Percentiles rank a stretch among this genome's conserved stretches.
Evolutionary conservation across 345 rosid species (phyloP).

Genomic region (Microcos paniculata): DNA sequence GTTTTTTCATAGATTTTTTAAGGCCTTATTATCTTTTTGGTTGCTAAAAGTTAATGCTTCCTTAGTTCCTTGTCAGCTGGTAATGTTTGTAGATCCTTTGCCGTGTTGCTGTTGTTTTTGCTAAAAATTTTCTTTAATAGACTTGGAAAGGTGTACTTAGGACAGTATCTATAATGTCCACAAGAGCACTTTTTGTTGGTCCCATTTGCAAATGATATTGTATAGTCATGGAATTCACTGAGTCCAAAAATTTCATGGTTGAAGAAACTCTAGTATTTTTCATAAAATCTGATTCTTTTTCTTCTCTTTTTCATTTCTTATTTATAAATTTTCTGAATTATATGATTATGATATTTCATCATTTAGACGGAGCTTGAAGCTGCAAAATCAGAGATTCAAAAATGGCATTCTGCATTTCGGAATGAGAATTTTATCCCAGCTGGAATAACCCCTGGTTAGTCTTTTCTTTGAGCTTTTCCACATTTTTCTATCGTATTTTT

Average conservation of each 20-base stretch:
- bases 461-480: constrained; percentile 18
- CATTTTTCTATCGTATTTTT: background rate
- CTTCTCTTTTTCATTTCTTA: background rate
- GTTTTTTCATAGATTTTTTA: background rate
- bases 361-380: constrained; percentile 71
- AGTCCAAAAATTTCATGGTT: background rate
- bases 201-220: background rate
- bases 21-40: background rate
- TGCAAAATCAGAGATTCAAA: constrained; percentile 71
- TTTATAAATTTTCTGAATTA: background rate
- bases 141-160: background rate
- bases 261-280: background rate
- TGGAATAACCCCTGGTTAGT: constrained; percentile 80
- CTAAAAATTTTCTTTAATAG: background rate
- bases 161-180: background rate
- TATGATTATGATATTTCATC: constrained; percentile 9
- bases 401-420: constrained; percentile 86
- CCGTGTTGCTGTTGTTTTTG: background rate
- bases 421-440: constrained; percentile 62
- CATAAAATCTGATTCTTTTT: background rate
- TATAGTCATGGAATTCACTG: background rate
- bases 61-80: background rate
- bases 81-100: background rate
- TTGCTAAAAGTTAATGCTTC: background rate
- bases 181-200: background rate